phyloP scores from a whole-genome alignment of 225 moss, liverwort and hornwort species.

The Physcomitrium patens region DNA sequence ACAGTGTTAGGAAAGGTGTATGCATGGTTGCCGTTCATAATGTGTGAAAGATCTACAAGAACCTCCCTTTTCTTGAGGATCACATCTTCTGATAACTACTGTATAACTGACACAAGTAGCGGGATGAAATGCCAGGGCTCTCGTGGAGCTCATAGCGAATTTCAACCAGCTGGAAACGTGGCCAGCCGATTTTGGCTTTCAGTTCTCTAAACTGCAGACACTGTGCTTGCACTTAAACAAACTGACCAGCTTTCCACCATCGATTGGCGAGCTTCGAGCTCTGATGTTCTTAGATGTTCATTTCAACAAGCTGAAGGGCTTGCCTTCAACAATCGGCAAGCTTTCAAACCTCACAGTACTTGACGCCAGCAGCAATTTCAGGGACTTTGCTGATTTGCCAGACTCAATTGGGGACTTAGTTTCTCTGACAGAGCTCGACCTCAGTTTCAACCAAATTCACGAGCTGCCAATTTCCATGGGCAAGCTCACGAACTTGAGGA shows the following conservation, averaged over 20 bases:
- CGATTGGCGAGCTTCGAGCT: conserved; percentile 80
- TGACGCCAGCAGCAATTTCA: conserved; percentile 93
- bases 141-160: conserved; percentile 78
- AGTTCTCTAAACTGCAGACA: conserved; percentile 72
- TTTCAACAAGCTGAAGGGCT: conserved; percentile 84
- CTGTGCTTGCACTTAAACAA: conserved; percentile 86
- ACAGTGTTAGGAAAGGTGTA: background rate
- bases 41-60: background rate
- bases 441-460: conserved; percentile 93
- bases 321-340: conserved; percentile 82
- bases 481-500: conserved; percentile 71
- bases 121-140: conserved; percentile 51
- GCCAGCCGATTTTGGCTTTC: conserved; percentile 71
- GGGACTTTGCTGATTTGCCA: conserved; percentile 70
- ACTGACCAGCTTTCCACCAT: conserved; percentile 75
- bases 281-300: conserved; percentile 79
- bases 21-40: background rate
- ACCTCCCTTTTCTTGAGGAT: background rate
- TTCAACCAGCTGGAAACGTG: conserved; percentile 85
- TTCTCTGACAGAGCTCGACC: conserved; percentile 66
- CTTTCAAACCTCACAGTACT: conserved; percentile 69
- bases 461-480: conserved; percentile 89
- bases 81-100: background rate
- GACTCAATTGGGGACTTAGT: conserved; percentile 80
- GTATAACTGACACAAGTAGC: conserved; percentile 13